Base-by-base conservation (phyloP, 306 rosid genomes). In the Heteromeles arbutifolia region DNA sequence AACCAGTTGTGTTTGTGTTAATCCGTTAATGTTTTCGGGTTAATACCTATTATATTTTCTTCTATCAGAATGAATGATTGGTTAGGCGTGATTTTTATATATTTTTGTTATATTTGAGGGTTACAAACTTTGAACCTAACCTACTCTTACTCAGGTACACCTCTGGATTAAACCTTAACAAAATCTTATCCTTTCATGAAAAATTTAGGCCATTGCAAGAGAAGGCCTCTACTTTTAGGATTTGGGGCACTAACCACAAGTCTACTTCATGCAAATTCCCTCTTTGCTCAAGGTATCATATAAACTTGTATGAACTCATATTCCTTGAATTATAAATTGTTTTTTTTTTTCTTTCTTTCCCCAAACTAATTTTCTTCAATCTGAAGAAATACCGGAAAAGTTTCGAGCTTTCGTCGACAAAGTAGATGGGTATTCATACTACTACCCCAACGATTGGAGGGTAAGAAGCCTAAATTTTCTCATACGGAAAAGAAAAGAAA, bases 371-470 rank as follows among this genome's bases (percentile, higher is more conserved):
- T 54, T 26, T 64, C 74, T 64, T 70, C 7, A 14, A 76, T 74
- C 59, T 68, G 92, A 78, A 90, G 98, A 90, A 80, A 74, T 84
- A 15, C 96, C 92, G 5, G 56, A 79, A 50, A 96, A 82, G 61
- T 96, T 88, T 62, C 74, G 86, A 75, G 87, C 93, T 74, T 96
- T 87, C 80, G 96, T 96, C 59, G 99, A 96, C 90, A 54, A 41
- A 5, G 34, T 43, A 79, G 99, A 96, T 83, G 99, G 99, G 65
- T 96, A 92, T 77, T 90, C 97, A 29, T 96, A 92, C 50, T 74
- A 80, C 37, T 96, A 96, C 86, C 99, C 99, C 44, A 71, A 84
- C 15, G 97, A 96, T 83, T 96, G 99, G 99, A 96, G 90, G 92
- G 98, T 92, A 85, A 86, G 65, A 81, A n/a, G 50, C 66, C 56